Percentiles rank a stretch among this genome's conserved stretches.
phyloP scores from a whole-genome alignment of 805 yeast species.

The Candida silvicultrix region DNA sequence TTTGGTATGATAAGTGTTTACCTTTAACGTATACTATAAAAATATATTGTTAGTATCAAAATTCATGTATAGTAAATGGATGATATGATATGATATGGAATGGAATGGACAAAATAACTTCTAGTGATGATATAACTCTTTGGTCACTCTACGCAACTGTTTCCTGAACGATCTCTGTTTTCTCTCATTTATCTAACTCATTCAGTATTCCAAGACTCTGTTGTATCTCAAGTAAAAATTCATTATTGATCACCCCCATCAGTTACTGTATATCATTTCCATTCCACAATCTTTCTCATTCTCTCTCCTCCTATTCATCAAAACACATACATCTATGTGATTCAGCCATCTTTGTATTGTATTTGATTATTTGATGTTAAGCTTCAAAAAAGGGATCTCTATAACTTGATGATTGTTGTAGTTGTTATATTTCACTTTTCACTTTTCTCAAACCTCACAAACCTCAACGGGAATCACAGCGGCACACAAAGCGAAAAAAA shows the following conservation, averaged over 20 bases:
- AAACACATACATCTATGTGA: slow-evolving; percentile 95
- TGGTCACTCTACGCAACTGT: too few species aligned
- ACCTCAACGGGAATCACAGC: neutral
- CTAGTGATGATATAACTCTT: too few species aligned
- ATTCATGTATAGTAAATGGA: too few species aligned
- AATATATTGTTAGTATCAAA: slow-evolving; percentile 16
- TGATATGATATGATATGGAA: too few species aligned
- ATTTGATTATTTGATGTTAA: neutral
- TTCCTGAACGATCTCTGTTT: too few species aligned
- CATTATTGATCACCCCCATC: too few species aligned
- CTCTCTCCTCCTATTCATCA: neutral
- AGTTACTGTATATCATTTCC: neutral
- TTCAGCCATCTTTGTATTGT: slow-evolving; percentile 64
- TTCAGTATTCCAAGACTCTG: too few species aligned
- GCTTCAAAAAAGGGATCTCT: neutral
- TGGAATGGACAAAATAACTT: too few species aligned
- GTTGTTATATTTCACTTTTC: neutral
- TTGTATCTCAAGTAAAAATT: too few species aligned
- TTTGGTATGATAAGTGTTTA: slow-evolving; percentile 99
- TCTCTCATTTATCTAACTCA: too few species aligned
- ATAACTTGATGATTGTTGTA: neutral
- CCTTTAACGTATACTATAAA: slow-evolving; percentile 96
- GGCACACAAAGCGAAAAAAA: too few species aligned
- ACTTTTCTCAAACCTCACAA: neutral
- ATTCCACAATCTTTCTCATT: neutral